Percentiles rank a stretch among this genome's conserved stretches.
Evolutionary conservation across 2,329 filamentous ascomycete species (phyloP).

Genomic region (Madurella fahalii): DNA sequence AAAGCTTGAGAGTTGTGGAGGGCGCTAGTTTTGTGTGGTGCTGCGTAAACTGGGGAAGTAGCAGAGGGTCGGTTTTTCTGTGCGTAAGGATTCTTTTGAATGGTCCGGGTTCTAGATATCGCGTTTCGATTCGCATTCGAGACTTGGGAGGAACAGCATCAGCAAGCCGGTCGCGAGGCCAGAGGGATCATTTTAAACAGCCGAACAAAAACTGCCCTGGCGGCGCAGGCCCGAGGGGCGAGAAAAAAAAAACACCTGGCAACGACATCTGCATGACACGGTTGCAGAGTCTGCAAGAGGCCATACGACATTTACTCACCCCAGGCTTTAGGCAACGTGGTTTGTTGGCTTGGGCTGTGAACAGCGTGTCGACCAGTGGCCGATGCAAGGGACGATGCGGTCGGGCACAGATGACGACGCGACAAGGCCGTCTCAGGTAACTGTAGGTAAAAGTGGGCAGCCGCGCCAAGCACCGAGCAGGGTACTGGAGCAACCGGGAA

Average conservation of each 20-base stretch:
- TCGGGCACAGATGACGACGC: conserved; percentile 16
- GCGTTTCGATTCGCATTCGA: neutral
- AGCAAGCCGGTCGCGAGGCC: conserved; percentile 7
- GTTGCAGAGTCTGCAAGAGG: conserved; percentile 7
- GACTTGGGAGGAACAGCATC: neutral
- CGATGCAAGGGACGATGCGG: conserved; percentile 4
- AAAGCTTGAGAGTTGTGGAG: neutral
- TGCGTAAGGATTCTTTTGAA: neutral
- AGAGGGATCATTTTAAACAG: conserved; percentile 9
- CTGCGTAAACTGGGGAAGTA: too few relatives aligned
- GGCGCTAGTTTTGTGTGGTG: neutral
- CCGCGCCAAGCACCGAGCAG: conserved; percentile 14
- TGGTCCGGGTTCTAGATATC: neutral
- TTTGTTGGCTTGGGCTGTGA: conserved; percentile 13
- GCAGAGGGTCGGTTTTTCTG: neutral
- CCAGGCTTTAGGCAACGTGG: conserved; percentile 17
- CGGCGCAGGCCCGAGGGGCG: neutral
- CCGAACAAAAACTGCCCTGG: conserved; percentile 1
- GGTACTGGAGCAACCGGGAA: conserved; percentile 7
- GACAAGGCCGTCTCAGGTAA: conserved; percentile 8
- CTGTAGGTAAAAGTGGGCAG: conserved; percentile 1
- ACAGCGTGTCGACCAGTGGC: conserved; percentile 11
- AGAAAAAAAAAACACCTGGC: neutral
- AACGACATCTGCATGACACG: conserved; percentile 8
- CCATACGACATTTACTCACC: conserved; percentile 14